Evolutionary conservation across 2,329 filamentous ascomycete species (phyloP).

Genomic region (Fusarium armeniacum): DNA sequence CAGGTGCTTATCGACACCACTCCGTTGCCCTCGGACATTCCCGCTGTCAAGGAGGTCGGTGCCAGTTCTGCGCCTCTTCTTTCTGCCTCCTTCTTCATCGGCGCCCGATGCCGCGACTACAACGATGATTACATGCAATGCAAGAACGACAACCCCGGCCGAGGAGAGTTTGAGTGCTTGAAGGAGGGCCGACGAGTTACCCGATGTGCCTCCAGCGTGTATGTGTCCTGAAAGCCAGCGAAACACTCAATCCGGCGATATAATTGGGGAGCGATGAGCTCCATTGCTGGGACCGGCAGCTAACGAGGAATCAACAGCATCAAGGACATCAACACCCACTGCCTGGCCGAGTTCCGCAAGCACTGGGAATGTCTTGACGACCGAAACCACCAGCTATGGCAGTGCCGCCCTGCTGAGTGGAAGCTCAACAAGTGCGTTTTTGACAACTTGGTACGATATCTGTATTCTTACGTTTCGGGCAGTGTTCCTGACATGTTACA

Average conservation of each 20-base stretch:
- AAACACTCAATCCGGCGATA: neutral
- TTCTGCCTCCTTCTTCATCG: slow-evolving; percentile 96
- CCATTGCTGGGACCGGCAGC: slow-evolving; percentile 8
- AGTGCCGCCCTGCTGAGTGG: slow-evolving; percentile 90
- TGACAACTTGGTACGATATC: slow-evolving; percentile 84
- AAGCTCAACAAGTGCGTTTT: slow-evolving; percentile 95
- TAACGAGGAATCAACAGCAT: slow-evolving; percentile 68
- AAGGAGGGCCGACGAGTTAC: slow-evolving; percentile 97
- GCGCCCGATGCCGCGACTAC: slow-evolving; percentile 91
- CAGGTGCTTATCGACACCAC: slow-evolving; percentile 94
- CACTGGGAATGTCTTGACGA: slow-evolving; percentile 98
- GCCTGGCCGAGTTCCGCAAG: slow-evolving; percentile 88
- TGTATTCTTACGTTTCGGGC: neutral
- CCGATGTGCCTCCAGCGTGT: slow-evolving; percentile 96
- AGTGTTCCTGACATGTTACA: slow-evolving; percentile 22
- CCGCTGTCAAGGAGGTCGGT: slow-evolving; percentile 93
- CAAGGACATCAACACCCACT: slow-evolving; percentile 96
- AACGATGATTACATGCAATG: slow-evolving; percentile 99
- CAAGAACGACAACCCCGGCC: slow-evolving; percentile 93
- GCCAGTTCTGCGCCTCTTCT: slow-evolving; percentile 92
- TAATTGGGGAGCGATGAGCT: slow-evolving; percentile 3
- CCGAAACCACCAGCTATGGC: slow-evolving; percentile 98
- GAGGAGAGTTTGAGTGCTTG: slow-evolving; percentile 93
- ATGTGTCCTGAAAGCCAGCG: slow-evolving; percentile 60
- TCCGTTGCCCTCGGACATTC: slow-evolving; percentile 91